A percentile compares a stretch with the other conserved stretches of the same genome.
Conservation (phyloP, 441 rosid species). For the Flueggea neowawraea region DNA sequence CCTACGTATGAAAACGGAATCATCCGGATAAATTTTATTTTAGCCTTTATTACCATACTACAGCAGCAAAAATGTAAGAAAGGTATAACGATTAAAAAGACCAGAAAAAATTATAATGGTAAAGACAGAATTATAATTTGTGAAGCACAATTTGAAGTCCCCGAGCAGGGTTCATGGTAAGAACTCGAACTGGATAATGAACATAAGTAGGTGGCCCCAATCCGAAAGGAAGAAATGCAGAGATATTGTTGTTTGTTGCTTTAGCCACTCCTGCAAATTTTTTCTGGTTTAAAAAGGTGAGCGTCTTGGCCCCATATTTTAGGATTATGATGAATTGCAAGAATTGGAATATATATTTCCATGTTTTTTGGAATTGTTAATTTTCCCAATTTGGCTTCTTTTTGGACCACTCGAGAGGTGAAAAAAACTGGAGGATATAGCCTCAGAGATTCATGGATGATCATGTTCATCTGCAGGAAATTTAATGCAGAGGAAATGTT, state of each 20-base stretch:
- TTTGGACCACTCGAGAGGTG: neutral
- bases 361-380: slow-evolving; percentile 11
- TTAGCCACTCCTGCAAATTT: slow-evolving; percentile 29
- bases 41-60: too few species aligned
- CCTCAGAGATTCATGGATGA: slow-evolving; percentile 23
- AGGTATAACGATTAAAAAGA: too few species aligned
- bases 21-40: too few species aligned
- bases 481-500: too few species aligned
- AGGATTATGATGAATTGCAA: slow-evolving; percentile 24
- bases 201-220: slow-evolving; percentile 22
- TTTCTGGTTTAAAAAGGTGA: slow-evolving; percentile 26
- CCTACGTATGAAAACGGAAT: too few species aligned
- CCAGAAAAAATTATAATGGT: too few species aligned
- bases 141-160: slow-evolving; percentile 17
- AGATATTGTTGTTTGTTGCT: slow-evolving; percentile 23
- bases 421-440: slow-evolving; percentile 17
- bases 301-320: slow-evolving; percentile 23
- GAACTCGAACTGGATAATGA: slow-evolving; percentile 5
- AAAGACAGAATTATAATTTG: neutral
- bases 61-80: too few species aligned
- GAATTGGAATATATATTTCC: slow-evolving; percentile 10
- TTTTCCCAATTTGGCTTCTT: slow-evolving; percentile 11
- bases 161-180: slow-evolving; percentile 11
- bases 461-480: slow-evolving; percentile 14
- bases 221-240: slow-evolving; percentile 22